Evolutionary conservation across 2,329 filamentous ascomycete genomes (phyloP).

Genomic region (Ceratocystis papillata): DNA sequence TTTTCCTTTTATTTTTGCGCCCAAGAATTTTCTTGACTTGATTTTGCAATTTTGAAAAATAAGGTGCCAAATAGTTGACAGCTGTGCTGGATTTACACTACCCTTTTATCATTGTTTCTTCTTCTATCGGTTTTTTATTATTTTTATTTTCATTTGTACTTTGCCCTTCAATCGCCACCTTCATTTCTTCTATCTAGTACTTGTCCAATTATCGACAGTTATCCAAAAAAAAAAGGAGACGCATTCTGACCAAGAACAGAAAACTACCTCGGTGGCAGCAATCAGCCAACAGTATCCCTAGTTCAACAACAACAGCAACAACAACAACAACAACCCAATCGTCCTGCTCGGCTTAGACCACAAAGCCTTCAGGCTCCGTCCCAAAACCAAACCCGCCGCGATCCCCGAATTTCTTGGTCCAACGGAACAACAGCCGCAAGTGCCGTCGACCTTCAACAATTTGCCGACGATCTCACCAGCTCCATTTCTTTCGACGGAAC

Average conservation of each 20-base stretch:
- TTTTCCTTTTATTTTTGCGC: conserved; percentile 7
- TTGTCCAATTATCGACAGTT: not conserved
- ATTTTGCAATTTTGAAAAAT: not conserved
- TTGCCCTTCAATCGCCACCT: not conserved
- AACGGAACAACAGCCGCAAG: conserved; percentile 24
- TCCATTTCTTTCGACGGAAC: conserved; percentile 31
- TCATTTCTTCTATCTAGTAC: not conserved
- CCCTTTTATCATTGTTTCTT: not conserved
- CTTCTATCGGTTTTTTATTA: no score
- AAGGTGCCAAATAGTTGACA: not conserved
- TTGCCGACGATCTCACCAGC: conserved; percentile 24
- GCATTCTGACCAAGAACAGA: conserved; percentile 12
- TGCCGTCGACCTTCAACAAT: conserved; percentile 20
- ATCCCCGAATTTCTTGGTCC: conserved; percentile 25
- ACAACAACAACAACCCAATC: conserved; percentile 5
- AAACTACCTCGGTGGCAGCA: not conserved
- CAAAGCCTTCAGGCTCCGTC: conserved; percentile 18
- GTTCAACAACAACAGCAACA: not conserved
- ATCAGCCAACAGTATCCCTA: conserved; percentile 1
- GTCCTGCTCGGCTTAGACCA: conserved; percentile 13
- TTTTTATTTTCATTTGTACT: not conserved
- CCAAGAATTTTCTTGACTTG: conserved; percentile 1
- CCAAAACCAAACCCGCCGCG: conserved; percentile 14
- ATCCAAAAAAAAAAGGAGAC: not conserved
- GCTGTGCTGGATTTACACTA: not conserved